These are phyloP conservation scores for Nectriaceae sp. DNA, from an alignment of 2,329 filamentous ascomycete species.

Conservation along the genomic window DNA sequence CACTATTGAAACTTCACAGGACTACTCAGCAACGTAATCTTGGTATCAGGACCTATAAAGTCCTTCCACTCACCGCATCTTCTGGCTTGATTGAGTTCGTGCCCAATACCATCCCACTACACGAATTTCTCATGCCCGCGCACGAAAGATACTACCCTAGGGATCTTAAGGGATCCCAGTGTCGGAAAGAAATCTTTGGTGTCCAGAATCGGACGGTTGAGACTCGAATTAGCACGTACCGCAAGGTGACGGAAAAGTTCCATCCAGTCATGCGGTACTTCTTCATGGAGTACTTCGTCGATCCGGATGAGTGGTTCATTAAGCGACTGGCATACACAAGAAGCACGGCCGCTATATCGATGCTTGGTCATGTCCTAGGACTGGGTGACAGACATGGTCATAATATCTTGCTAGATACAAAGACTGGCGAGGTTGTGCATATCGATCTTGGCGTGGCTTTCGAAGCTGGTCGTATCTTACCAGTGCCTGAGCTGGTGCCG, in stretches of 20 bases:
- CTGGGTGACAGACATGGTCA: conserved; percentile 94
- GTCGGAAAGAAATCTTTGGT: conserved; percentile 76
- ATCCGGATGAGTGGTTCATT: conserved; percentile 95
- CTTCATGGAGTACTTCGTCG: conserved; percentile 91
- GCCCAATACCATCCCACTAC: conserved; percentile 85
- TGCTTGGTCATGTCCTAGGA: conserved; percentile 89
- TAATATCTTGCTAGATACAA: conserved; percentile 90
- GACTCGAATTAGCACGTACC: conserved; percentile 72
- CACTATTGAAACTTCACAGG: conserved; percentile 82
- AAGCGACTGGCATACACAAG: conserved; percentile 88
- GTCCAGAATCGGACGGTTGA: conserved; percentile 72
- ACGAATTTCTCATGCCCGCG: conserved; percentile 89
- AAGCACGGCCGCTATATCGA: conserved; percentile 91
- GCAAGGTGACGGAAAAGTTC: conserved; percentile 77
- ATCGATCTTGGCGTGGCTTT: conserved; percentile 98
- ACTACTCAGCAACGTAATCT: conserved; percentile 85
- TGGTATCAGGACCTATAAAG: conserved; percentile 94
- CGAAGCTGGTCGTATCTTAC: conserved; percentile 92
- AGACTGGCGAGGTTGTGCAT: conserved; percentile 91
- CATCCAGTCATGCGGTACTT: conserved; percentile 95
- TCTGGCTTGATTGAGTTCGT: conserved; percentile 98
- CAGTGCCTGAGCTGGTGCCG: conserved; percentile 92
- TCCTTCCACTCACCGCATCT: conserved; percentile 80
- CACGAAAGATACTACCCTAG: conserved; percentile 85
- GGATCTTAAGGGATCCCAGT: conserved; percentile 75